These are phyloP conservation scores for Beauveria medogensis DNA, from an alignment of 2,329 filamentous ascomycete species.

Conservation along the genomic window DNA sequence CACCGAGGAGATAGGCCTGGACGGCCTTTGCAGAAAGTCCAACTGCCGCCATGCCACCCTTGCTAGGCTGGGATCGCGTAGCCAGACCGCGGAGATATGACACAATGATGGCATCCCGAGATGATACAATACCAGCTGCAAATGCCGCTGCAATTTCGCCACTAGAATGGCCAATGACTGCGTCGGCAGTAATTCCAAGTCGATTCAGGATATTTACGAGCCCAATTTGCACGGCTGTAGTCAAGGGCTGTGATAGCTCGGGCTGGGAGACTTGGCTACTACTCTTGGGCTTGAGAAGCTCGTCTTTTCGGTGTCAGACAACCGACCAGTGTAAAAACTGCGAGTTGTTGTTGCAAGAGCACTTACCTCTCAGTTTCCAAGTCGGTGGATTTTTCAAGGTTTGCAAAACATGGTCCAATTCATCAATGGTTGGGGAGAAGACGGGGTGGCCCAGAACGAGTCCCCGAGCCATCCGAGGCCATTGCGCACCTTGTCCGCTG, in stretches of 20 bases:
- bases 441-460: neutral
- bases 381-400: neutral
- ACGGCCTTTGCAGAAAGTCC: neutral
- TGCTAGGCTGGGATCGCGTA: neutral
- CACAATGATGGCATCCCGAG: neutral
- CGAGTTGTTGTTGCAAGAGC: too few relatives aligned
- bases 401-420: neutral
- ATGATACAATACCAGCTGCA: neutral
- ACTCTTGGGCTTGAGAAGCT: neutral
- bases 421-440: neutral
- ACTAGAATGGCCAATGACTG: neutral
- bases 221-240: neutral
- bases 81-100: neutral
- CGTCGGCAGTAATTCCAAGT: neutral
- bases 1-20: neutral
- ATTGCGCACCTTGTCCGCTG: neutral
- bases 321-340: too few relatives aligned
- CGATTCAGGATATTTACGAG: neutral
- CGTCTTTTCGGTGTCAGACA: neutral
- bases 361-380: too few relatives aligned
- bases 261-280: neutral
- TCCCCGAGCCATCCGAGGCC: neutral
- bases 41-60: neutral
- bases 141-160: neutral
- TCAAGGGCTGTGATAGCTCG: neutral